A percentile compares a stretch with the other conserved stretches of the same genome.
phyloP scores from a whole-genome alignment of 257 asterid species.

The Solanum raphanifolium region DNA sequence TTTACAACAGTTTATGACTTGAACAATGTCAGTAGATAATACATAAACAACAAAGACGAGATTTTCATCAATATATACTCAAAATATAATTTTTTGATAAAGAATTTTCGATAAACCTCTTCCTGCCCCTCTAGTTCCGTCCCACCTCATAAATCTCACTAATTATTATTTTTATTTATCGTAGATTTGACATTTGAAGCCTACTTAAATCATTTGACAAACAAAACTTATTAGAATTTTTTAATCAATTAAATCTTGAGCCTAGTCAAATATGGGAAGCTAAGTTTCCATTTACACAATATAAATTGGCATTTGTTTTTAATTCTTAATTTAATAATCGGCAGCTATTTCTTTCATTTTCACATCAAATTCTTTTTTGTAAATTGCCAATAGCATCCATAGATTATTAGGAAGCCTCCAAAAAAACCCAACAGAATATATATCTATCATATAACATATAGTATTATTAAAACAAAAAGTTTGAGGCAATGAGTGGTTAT shows the following conservation, averaged over 20 bases:
- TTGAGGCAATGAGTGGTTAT: background rate
- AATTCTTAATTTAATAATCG: background rate
- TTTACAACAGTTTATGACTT: background rate
- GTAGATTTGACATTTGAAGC: background rate
- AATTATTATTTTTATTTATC: background rate
- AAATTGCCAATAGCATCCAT: too few species aligned
- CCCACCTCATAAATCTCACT: background rate
- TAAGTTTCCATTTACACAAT: background rate
- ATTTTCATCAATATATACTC: background rate
- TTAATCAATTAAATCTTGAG: background rate
- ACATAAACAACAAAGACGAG: background rate
- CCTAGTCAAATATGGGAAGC: background rate
- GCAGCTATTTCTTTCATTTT: background rate
- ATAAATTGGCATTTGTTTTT: background rate
- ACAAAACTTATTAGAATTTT: background rate
- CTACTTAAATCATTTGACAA: background rate
- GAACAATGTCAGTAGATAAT: background rate
- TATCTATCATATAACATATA: background rate
- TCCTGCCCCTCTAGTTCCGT: background rate
- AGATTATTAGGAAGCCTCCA: background rate
- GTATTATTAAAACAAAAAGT: background rate
- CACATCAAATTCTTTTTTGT: background rate
- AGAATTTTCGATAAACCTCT: background rate
- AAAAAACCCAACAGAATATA: background rate
- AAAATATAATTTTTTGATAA: background rate